Percentiles rank a stretch among this genome's conserved stretches.
Evolutionary conservation across 371 early-diverging fungal genomes (phyloP).

Genomic region (Batrachochytrium dendrobatidis): DNA sequence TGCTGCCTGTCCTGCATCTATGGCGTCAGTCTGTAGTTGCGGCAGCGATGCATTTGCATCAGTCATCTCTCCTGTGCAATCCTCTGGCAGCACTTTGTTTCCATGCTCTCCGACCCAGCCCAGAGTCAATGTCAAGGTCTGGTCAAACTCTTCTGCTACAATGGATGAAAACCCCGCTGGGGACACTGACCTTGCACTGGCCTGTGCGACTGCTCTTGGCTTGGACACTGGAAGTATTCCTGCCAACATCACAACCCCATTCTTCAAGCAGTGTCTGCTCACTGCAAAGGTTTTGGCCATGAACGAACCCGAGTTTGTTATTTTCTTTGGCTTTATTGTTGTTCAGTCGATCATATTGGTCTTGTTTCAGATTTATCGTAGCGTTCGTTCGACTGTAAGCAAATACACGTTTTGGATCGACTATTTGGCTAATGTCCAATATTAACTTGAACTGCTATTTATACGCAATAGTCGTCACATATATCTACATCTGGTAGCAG

Average conservation of each 20-base stretch:
- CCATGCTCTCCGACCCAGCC: neutral
- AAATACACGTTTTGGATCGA: neutral
- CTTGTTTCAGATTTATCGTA: constrained; percentile 16
- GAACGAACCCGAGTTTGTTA: constrained; percentile 24
- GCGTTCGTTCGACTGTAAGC: neutral
- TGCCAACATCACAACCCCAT: constrained; percentile 5
- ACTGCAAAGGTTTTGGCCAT: constrained; percentile 1
- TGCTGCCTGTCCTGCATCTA: constrained; percentile 32
- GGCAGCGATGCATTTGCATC: constrained; percentile 11
- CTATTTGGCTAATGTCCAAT: too few species aligned
- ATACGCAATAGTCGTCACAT: neutral
- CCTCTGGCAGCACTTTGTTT: constrained; percentile 6
- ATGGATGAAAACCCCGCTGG: constrained; percentile 1
- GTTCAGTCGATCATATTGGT: constrained; percentile 18
- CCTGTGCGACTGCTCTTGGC: constrained; percentile 7
- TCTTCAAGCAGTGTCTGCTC: neutral
- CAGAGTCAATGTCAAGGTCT: constrained; percentile 1
- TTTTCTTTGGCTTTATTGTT: constrained; percentile 20
- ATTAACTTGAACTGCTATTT: neutral
- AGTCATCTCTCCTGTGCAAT: constrained; percentile 7
- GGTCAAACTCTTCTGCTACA: neutral
- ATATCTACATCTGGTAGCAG: neutral
- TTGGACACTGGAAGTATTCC: neutral
- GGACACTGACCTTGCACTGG: constrained; percentile 7
- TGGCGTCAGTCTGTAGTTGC: constrained; percentile 31